Percentiles rank a stretch among this genome's conserved stretches.
These are phyloP conservation scores for Mortierella sp. DNA, from an alignment of 371 early-diverging fungal genomes.

Conservation along the genomic window DNA sequence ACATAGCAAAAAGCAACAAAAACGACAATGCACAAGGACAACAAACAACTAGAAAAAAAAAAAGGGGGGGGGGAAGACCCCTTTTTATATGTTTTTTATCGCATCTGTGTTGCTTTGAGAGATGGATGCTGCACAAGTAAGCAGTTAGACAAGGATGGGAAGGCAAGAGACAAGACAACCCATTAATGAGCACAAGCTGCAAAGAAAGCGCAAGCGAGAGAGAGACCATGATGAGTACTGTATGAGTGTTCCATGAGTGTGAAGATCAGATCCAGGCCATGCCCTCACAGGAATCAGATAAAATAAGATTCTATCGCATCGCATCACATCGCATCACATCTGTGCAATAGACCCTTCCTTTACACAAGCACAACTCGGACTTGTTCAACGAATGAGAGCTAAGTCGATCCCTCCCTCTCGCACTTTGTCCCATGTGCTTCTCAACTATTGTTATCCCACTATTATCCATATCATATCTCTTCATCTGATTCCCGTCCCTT, in stretches of 20 bases:
- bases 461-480: conserved; percentile 40
- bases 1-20: background rate
- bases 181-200: background rate
- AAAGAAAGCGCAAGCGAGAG: background rate
- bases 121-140: background rate
- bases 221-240: background rate
- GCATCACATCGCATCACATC: conserved; percentile 15
- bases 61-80: background rate
- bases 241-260: background rate
- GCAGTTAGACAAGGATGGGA: background rate
- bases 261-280: background rate
- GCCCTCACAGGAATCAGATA: too few relatives aligned
- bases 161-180: background rate
- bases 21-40: background rate
- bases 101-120: background rate
- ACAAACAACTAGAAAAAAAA: background rate
- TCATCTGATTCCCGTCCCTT: conserved; percentile 10
- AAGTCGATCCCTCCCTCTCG: background rate
- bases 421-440: conserved; percentile 3
- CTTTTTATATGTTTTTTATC: conserved; percentile 16
- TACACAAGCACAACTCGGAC: too few relatives aligned
- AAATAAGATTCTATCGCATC: conserved; percentile 7
- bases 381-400: too few relatives aligned
- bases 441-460: background rate
- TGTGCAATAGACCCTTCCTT: background rate